A percentile compares a stretch with the other conserved stretches of the same genome.
Evolutionary conservation across 2,329 filamentous ascomycete species (phyloP).

Genomic region (Pseudogymnoascus sp.): DNA sequence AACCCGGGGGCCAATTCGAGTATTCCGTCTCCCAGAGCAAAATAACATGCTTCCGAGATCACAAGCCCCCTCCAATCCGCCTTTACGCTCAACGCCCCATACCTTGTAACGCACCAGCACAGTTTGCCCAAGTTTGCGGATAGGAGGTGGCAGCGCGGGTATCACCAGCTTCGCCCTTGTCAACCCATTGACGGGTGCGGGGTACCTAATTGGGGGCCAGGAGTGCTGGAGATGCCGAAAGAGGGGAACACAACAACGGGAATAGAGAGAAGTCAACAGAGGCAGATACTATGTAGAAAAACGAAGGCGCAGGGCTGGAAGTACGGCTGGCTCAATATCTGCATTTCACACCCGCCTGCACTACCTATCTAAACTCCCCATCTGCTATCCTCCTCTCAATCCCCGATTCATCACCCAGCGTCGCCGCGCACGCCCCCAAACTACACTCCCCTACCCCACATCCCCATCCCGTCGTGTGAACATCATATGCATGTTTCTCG

Average conservation of each 20-base stretch:
- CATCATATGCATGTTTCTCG: conserved; percentile 5
- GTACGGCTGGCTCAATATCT: neutral
- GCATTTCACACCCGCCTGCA: neutral
- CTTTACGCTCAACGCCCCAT: neutral
- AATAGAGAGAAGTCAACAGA: neutral
- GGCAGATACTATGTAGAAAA: neutral
- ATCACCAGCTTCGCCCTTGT: neutral
- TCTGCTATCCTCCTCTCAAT: neutral
- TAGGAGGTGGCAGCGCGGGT: neutral
- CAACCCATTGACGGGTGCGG: neutral
- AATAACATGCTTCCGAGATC: neutral
- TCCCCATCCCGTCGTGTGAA: neutral
- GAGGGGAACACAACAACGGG: neutral
- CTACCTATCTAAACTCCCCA: neutral
- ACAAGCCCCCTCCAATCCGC: neutral
- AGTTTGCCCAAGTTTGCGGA: neutral
- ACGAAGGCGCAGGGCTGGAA: neutral
- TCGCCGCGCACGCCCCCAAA: neutral
- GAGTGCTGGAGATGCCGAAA: neutral
- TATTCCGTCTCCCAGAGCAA: neutral
- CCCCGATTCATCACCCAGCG: neutral
- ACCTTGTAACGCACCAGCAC: neutral
- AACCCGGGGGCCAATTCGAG: neutral
- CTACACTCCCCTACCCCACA: neutral
- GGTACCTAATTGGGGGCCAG: neutral